A percentile compares a stretch with the other conserved stretches of the same genome.
Conservation (phyloP, 2,329 filamentous ascomycete genomes). For the Huntiella savannae region DNA sequence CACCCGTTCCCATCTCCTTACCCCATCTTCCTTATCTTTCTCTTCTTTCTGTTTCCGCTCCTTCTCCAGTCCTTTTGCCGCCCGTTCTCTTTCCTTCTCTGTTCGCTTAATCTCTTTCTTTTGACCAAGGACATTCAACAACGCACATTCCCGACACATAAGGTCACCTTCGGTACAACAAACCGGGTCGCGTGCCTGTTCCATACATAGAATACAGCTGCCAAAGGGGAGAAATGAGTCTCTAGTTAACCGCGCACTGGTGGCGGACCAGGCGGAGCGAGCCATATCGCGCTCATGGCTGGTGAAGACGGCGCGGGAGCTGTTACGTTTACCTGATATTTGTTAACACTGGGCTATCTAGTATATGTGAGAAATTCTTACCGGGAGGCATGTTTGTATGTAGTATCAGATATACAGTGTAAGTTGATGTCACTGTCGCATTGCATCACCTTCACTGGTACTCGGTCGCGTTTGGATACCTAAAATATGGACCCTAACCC, state of each 20-base stretch:
- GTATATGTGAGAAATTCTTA: too few relatives aligned
- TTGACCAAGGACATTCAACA: slow-evolving; percentile 78
- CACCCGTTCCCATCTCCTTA: slow-evolving; percentile 68
- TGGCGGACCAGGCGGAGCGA: slow-evolving; percentile 63
- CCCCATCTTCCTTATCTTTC: slow-evolving; percentile 41
- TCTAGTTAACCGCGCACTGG: slow-evolving; percentile 64
- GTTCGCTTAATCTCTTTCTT: slow-evolving; percentile 76
- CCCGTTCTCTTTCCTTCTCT: slow-evolving; percentile 38
- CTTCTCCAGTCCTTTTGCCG: slow-evolving; percentile 31
- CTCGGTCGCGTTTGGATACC: too few relatives aligned
- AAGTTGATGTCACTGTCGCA: too few relatives aligned
- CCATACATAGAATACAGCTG: slow-evolving; percentile 72
- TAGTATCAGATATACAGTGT: too few relatives aligned
- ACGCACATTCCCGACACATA: slow-evolving; percentile 87
- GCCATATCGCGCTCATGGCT: slow-evolving; percentile 73
- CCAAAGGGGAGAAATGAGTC: slow-evolving; percentile 88
- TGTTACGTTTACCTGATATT: slow-evolving; percentile 58
- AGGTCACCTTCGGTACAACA: slow-evolving; percentile 71
- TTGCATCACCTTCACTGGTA: too few relatives aligned
- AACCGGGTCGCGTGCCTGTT: slow-evolving; percentile 63
- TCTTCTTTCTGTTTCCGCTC: slow-evolving; percentile 48
- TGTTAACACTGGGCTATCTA: too few relatives aligned
- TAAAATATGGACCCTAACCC: too few relatives aligned
- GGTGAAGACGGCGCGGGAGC: slow-evolving; percentile 82
- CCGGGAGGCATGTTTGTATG: too few relatives aligned